Conservation (phyloP, 345 rosid species). For the Hibiscus tridactylites region DNA sequence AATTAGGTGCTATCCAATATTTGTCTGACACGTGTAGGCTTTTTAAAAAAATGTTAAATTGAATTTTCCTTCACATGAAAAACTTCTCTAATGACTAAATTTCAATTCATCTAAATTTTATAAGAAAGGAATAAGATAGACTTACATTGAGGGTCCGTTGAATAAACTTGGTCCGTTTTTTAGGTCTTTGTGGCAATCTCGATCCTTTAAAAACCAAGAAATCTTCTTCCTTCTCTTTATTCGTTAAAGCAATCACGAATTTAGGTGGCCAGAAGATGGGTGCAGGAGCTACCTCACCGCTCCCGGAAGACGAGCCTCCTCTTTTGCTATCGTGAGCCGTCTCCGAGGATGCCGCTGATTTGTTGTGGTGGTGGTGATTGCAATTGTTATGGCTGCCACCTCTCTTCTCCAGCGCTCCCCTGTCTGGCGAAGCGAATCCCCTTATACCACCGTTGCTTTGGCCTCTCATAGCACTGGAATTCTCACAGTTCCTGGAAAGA, state of each 20-base stretch:
- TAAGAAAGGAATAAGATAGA: neutral
- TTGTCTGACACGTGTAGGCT: neutral
- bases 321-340: constrained; percentile 57
- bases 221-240: constrained; percentile 80
- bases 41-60: neutral
- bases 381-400: constrained; percentile 13
- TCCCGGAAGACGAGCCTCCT: constrained; percentile 59
- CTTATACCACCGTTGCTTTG: constrained; percentile 47
- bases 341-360: constrained; percentile 45
- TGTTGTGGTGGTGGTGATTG: constrained; percentile 16
- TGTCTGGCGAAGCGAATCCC: constrained; percentile 43
- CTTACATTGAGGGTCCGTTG: constrained; percentile 76
- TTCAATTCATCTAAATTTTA: neutral
- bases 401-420: constrained; percentile 46
- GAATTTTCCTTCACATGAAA: neutral
- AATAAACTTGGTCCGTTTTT: constrained; percentile 60
- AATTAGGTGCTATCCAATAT: neutral
- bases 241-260: constrained; percentile 61
- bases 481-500: constrained; percentile 45
- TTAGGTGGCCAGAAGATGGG: constrained; percentile 59
- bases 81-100: neutral
- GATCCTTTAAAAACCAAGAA: constrained; percentile 67
- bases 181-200: constrained; percentile 69
- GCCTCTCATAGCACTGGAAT: constrained; percentile 53
- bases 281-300: constrained; percentile 47